Evolutionary conservation across 768 basidiomycete genomes (phyloP), one percentile per base, ranked within the genome.

Genomic region (Leccinum arenicola): DNA sequence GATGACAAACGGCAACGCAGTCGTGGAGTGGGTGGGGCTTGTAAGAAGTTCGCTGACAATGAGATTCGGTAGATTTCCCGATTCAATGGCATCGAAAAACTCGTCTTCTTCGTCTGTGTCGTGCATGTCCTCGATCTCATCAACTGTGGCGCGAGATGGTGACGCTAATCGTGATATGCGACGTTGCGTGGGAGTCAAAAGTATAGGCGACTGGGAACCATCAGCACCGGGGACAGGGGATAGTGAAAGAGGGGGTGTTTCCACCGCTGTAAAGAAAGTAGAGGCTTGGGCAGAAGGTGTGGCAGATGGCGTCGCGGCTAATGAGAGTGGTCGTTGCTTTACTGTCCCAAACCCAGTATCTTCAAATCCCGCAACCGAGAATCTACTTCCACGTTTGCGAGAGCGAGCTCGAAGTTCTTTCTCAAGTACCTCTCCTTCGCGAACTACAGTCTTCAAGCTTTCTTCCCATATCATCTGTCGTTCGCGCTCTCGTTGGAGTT

Each of bases 41-140:
- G 80, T 75, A n/a, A 93, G 79, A 12, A 82, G 79, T 27, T 86
- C 80, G 52, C 84, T 82, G 17, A 95, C 80, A 27, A 89, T 74
- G 15, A 95, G 78, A 66, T 89, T 91, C 5, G 91, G 90, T 0
- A 95, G 75, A 45, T 79, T 85, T 50, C 89, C 88, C 15, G 85
- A 74, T 69, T 98, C 95, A 67, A 98, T 95, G 31, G 96, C 95
- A 71, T 98, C 96, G 69, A 96, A 98, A 74, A 98, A 98, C 73
- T 98, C 95, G 74, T 98, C 96, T 68, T 95, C 90, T 47, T 92
- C 90, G 66, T 91, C 89, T 1, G 88, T 89, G 56, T 82, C 82
- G 21, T 66, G 65, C 1, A 55, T 50, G 1, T 70, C 74, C 2
- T 74, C 74, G 10, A 78, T 79, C 15, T 73, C 74, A 4, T 73